Base-by-base conservation (phyloP, 768 basidiomycete species). In the Phlebiopsis flavidoalba region DNA sequence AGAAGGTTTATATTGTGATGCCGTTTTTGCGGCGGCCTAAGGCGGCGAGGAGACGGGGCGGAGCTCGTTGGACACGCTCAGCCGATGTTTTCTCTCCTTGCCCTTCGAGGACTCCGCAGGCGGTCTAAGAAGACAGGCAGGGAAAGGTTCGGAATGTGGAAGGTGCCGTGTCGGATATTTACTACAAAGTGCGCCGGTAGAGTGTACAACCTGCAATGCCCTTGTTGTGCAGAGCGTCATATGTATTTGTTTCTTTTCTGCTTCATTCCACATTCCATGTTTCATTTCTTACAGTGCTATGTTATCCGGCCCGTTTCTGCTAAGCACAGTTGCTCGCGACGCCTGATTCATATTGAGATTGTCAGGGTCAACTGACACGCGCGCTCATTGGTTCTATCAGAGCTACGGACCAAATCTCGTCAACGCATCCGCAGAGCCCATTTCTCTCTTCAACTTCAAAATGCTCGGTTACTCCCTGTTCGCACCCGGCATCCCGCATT, bases 1-100 rank as follows among this genome's bases (percentile, higher is more conserved):
- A 22, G 96, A 98, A 75, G 97, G 97, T n/a, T n/a, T n/a, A n/a
- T n/a, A n/a, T n/a, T 76, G 90, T 96, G 8, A 79, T 99, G 31
- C n/a, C n/a, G n/a, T n/a, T 83, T 99, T 37, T 99, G 97, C 69
- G 89, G 87, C 43, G n/a, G 77, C 80, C 8, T n/a, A n/a, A n/a
- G n/a, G 84, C 79, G 36, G 85, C 80, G 17, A 82, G 75, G 71
- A 64, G 75, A n/a, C 70, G 68, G 72, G n/a, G n/a, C n/a, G n/a
- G 51, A 66, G 66, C 5, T 64, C 74, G 31, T 70, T 78, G 36
- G 81, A 83, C 57, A 67, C 77, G 35, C 69, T 83, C n/a, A n/a
- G n/a, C n/a, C n/a, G n/a, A n/a, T n/a, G n/a, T n/a, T n/a, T n/a
- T n/a, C n/a, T n/a, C n/a, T n/a, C n/a, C n/a, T n/a, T n/a, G n/a